Evolutionary conservation across 495 filamentous ascomycete species (phyloP).

Genomic region (Chaetomidium leptoderma): DNA sequence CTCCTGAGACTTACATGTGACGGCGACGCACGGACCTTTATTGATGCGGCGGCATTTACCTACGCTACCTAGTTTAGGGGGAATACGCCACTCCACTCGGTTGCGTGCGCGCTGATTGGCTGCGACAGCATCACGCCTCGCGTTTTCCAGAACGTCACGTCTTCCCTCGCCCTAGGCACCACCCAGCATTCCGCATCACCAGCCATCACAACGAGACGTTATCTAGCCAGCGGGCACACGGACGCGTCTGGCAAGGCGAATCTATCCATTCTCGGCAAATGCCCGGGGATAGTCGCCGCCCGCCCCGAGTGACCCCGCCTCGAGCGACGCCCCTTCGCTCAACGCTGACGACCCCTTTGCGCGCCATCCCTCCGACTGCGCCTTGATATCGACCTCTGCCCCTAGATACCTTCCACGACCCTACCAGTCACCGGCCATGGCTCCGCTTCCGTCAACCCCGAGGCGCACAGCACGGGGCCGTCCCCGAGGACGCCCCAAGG

Average conservation of each 20-base stretch:
- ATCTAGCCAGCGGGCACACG: slow-evolving; percentile 17
- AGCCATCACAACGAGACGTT: slow-evolving; percentile 19
- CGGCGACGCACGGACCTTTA: slow-evolving; percentile 1
- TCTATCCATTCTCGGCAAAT: slow-evolving; percentile 18
- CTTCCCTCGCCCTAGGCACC: slow-evolving; percentile 20
- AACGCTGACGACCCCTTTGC: slow-evolving; percentile 9
- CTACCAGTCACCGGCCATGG: slow-evolving; percentile 32
- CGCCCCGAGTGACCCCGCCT: slow-evolving; percentile 24
- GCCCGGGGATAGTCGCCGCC: slow-evolving; percentile 13
- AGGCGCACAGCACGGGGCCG: slow-evolving; percentile 38
- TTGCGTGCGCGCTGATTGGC: slow-evolving; percentile 14
- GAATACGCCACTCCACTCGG: slow-evolving; percentile 3
- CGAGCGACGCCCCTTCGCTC: slow-evolving; percentile 17
- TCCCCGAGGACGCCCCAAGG: slow-evolving; percentile 42
- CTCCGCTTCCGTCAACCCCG: slow-evolving; percentile 42
- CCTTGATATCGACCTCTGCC: neutral
- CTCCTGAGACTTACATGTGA: neutral
- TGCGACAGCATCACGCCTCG: slow-evolving; percentile 20
- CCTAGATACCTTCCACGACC: neutral
- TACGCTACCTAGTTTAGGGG: slow-evolving; percentile 12
- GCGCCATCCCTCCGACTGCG: neutral
- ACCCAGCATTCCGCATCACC: slow-evolving; percentile 25
- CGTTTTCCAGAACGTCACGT: slow-evolving; percentile 38
- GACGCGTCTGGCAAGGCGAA: slow-evolving; percentile 20
- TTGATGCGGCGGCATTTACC: slow-evolving; percentile 17